phyloP scores from a whole-genome alignment of 1,284 basidiomycete species.

The Irpex sp. region DNA sequence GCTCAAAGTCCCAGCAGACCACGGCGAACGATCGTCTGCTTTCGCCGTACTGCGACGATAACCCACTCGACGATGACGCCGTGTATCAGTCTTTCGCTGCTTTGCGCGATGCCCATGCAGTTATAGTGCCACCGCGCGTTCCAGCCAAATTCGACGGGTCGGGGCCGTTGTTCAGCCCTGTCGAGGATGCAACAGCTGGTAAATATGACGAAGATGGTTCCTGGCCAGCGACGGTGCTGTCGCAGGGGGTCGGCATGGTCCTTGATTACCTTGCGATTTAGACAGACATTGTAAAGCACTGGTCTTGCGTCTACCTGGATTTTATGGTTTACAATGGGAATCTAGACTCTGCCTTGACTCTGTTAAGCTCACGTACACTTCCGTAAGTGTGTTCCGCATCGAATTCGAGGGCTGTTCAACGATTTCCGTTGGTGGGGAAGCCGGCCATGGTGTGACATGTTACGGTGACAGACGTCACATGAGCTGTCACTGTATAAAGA shows the following conservation, averaged over 20 bases:
- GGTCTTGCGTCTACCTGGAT: not conserved
- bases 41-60: conserved; percentile 37
- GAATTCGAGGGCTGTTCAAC: not conserved
- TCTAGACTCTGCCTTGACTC: not conserved
- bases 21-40: conserved; percentile 30
- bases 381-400: not conserved
- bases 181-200: conserved; percentile 15
- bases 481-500: conserved; percentile 30
- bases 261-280: conserved; percentile 17
- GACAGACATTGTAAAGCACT: conserved; percentile 1
- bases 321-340: not conserved
- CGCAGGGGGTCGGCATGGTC: conserved; percentile 23
- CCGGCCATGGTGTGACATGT: conserved; percentile 1
- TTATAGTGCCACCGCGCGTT: conserved; percentile 3
- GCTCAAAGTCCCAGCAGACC: not conserved
- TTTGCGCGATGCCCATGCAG: conserved; percentile 27
- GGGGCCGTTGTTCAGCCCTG: conserved; percentile 23
- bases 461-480: conserved; percentile 26
- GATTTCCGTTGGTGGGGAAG: not conserved
- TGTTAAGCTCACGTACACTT: not conserved
- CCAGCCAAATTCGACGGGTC: conserved; percentile 12
- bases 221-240: conserved; percentile 19
- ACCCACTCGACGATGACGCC: conserved; percentile 40
- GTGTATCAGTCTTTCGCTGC: conserved; percentile 34
- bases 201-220: conserved; percentile 17